Conservation (phyloP, 2,329 filamentous ascomycete genomes). For the Furcasterigmium furcatum region DNA sequence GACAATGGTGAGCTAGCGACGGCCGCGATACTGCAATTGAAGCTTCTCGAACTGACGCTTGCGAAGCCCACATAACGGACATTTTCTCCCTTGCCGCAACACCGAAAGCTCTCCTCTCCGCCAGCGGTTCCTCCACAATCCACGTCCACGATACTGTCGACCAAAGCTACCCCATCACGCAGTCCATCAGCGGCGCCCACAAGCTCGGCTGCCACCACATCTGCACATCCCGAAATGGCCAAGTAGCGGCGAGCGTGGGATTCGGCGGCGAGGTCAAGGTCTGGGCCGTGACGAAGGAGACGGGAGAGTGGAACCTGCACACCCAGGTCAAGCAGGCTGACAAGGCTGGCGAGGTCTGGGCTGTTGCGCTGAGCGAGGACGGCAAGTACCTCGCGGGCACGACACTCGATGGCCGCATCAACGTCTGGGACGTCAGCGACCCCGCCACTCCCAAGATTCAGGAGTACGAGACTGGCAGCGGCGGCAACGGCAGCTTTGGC, state of each 20-base stretch:
- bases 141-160: slow-evolving; percentile 74
- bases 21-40: slow-evolving; percentile 1
- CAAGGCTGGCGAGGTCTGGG: slow-evolving; percentile 77
- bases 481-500: slow-evolving; percentile 81
- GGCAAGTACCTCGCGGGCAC: slow-evolving; percentile 84
- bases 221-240: slow-evolving; percentile 65
- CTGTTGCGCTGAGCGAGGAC: slow-evolving; percentile 78
- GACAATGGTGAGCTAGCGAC: slow-evolving; percentile 64
- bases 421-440: slow-evolving; percentile 74
- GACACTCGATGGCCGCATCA: slow-evolving; percentile 82
- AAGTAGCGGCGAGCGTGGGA: slow-evolving; percentile 75
- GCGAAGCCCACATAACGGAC: slow-evolving; percentile 73
- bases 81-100: slow-evolving; percentile 83
- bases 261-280: slow-evolving; percentile 87
- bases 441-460: slow-evolving; percentile 62
- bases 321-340: slow-evolving; percentile 43
- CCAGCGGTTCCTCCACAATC: slow-evolving; percentile 78
- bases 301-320: slow-evolving; percentile 49
- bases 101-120: slow-evolving; percentile 70
- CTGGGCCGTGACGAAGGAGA: slow-evolving; percentile 63
- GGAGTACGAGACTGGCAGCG: slow-evolving; percentile 74
- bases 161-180: slow-evolving; percentile 70
- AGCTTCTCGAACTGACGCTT: slow-evolving; percentile 1
- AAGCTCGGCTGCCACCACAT: slow-evolving; percentile 90
- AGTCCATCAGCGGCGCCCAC: slow-evolving; percentile 78